Base-by-base conservation (phyloP, 2,329 filamentous ascomycete genomes). In the Nothophaeocryptopus gaeumannii region DNA sequence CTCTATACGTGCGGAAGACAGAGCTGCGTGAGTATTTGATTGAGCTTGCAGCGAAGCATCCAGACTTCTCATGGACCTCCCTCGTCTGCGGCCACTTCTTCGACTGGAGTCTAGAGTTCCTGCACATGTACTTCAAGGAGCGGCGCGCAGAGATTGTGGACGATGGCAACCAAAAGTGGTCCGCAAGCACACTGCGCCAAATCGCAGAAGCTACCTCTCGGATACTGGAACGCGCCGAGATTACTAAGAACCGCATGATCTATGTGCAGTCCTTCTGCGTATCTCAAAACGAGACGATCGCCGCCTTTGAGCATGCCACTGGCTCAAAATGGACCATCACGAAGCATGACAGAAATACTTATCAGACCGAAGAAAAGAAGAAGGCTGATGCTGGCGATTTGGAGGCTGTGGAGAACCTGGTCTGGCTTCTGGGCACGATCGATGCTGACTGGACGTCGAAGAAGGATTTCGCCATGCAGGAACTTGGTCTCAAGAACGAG, bases 81-180 rank as follows among this genome's bases (percentile, higher is more conserved):
- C 63, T 86, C 11, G 75, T 81, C 3, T 78, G 71, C 8, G 80
- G 82, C 0, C 68, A 78, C 2, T 81, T 86, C 65, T 83, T 86
- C 61, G 83, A 86, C 60, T 81, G 77, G 78, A 74, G 75, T 11
- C 68, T 84, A 34, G 74, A 75, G 2, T 75, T 80, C 52, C 61
- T 82, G 1, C 79, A 78, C 33, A 73, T 83, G 52, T 72, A 81
- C 51, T 61, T 77, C 36, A 55, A 69, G 8, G 68, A 69, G 30
- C 77, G 76, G 53, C 78, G 71, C 0, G 78, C 76, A 1, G 77
- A 70, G 0, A 72, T 86, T 32, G 75, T 78, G 56, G 82, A 85
- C 63, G 75, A 74, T 0, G 82, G 83, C 3, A 70, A 79, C 33
- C 72, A 74, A 15, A 74, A 65, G 11, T 79, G 78, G 56, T 77